These are phyloP conservation scores for Coemansia sp. DNA, from an alignment of 192 early-diverging fungal genomes.

Conservation along the genomic window DNA sequence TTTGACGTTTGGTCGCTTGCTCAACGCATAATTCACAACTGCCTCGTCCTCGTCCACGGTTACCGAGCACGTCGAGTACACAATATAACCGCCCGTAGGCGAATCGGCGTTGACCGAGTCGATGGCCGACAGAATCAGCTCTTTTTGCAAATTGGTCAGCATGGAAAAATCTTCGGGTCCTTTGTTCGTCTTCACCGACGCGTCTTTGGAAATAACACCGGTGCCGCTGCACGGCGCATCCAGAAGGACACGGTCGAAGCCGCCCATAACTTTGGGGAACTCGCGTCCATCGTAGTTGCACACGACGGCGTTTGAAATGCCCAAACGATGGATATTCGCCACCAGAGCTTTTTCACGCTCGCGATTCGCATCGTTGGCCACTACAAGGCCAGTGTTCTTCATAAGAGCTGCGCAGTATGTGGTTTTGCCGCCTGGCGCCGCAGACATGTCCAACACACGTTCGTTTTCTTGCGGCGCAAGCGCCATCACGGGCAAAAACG, in stretches of 20 bases:
- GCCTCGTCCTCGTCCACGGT: slow-evolving; percentile 98
- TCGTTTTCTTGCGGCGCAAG: slow-evolving; percentile 95
- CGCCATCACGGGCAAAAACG: slow-evolving; percentile 96
- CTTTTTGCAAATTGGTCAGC: slow-evolving; percentile 92
- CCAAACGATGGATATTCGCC: slow-evolving; percentile 89
- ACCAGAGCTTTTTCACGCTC: slow-evolving; percentile 89
- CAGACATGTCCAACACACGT: slow-evolving; percentile 93
- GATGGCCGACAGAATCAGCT: slow-evolving; percentile 94
- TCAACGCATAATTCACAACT: slow-evolving; percentile 92
- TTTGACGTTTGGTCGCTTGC: slow-evolving; percentile 92
- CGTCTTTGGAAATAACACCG: slow-evolving; percentile 98
- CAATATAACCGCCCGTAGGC: slow-evolving; percentile 91
- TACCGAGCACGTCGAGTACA: slow-evolving; percentile 99
- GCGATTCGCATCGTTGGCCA: slow-evolving; percentile 96
- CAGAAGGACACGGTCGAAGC: slow-evolving; percentile 94
- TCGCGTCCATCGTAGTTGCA: slow-evolving; percentile 98
- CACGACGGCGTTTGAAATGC: slow-evolving; percentile 82
- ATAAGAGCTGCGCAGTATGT: slow-evolving; percentile 93
- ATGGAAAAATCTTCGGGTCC: slow-evolving; percentile 87
- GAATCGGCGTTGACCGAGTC: slow-evolving; percentile 93
- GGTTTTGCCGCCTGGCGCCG: slow-evolving; percentile 97
- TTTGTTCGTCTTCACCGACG: slow-evolving; percentile 94
- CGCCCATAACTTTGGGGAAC: slow-evolving; percentile 95
- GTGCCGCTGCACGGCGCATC: slow-evolving; percentile 99
- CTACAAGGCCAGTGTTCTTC: slow-evolving; percentile 96